Base-by-base conservation (phyloP, 768 basidiomycete species). In the Lepiota subincarnata region DNA sequence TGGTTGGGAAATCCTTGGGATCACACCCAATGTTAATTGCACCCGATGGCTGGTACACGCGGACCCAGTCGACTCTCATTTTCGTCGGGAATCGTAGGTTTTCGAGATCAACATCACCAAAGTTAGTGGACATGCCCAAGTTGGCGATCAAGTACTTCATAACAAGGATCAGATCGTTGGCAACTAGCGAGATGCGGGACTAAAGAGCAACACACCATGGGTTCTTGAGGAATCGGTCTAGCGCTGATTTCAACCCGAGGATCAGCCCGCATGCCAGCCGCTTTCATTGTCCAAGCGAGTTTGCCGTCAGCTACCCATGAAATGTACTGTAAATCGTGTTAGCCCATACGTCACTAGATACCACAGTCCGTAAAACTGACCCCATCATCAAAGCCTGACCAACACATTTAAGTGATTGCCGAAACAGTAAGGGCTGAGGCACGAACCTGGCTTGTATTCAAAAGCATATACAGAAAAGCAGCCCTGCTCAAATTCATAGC, bases 51-150 rank as follows among this genome's bases (percentile, higher is more conserved):
- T 97, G 95, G 68, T 97, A 98, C 6, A 98, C 89, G 19, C 95
- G 82, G 50, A 98, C 82, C 72, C 87, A 97, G 65, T 97, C 92
- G 38, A 96, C 74, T 44, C 72, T 74, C 89, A 97, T 85, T 2
- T 63, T 72, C 3, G 84, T 68, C 6, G 93, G 92, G 71, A 91
- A 93, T 14, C 70, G 72, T 18, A 96, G 71, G 55, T 86, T 74
- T 14, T 78, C 68, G 46, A 90, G 75, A 70, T 97, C 86, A 47
- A 94, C 82, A 3, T 67, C 44, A 8, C 77, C 76, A 34, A 97
- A 97, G 67, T 87, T 89, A 49, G 73, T 70, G 3, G 91, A 93
- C 69, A 96, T 84, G 49, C 92, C 94, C 62, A 94, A 71, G 66
- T 95, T 94, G 62, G 80, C 72, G 58, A 97, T 85, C 62, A 97